A percentile compares a stretch with the other conserved stretches of the same genome.
phyloP scores from a whole-genome alignment of 208 protist species.

The Borovskyia barvae region DNA sequence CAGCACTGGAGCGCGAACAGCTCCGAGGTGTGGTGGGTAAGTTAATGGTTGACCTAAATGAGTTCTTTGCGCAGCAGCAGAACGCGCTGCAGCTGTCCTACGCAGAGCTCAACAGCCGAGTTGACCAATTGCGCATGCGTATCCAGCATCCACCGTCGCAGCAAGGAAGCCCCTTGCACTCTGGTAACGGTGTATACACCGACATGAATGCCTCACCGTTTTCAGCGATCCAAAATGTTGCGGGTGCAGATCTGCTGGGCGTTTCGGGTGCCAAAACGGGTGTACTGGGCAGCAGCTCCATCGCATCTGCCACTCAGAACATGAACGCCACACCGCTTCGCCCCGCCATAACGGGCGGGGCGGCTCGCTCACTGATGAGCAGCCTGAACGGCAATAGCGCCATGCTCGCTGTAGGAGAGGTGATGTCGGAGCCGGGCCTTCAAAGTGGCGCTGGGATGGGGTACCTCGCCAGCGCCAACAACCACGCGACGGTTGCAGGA shows the following conservation, averaged over 20 bases:
- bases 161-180: conserved; percentile 2
- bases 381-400: conserved; percentile 23
- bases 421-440: conserved; percentile 3
- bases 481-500: conserved; percentile 1
- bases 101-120: conserved; percentile 36
- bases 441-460: conserved; percentile 9
- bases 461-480: conserved; percentile 18
- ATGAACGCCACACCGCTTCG: conserved; percentile 31
- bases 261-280: background rate
- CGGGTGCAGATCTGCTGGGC: conserved; percentile 10
- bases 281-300: conserved; percentile 1
- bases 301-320: background rate
- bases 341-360: conserved; percentile 5
- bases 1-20: conserved; percentile 28
- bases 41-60: conserved; percentile 46
- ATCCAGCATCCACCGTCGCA: conserved; percentile 27
- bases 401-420: conserved; percentile 7
- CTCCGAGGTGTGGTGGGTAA: conserved; percentile 28
- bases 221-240: conserved; percentile 13
- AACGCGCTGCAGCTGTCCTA: conserved; percentile 47
- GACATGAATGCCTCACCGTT: conserved; percentile 23
- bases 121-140: conserved; percentile 48
- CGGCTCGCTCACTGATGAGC: conserved; percentile 8
- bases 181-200: conserved; percentile 13
- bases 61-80: conserved; percentile 63